Evolutionary conservation across 1,284 basidiomycete species (phyloP), one percentile per base, ranked within the genome.

Genomic region (Ustilago nuda): DNA sequence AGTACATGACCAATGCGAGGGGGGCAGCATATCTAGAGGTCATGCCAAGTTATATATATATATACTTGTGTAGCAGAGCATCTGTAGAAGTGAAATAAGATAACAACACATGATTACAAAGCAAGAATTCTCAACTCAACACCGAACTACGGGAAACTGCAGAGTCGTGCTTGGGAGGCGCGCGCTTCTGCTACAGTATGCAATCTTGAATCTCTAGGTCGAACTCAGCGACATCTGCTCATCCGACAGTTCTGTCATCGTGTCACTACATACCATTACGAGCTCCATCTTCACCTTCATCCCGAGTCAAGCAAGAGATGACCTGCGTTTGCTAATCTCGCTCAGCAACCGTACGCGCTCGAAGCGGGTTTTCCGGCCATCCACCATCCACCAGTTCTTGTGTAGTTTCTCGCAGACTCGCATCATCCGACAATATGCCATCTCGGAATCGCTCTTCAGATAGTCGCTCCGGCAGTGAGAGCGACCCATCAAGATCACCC

Each of bases 391-490:
- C 9, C 35, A 2, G n/a, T n/a, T 15, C n/a, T 19, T 19, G 8
- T 45, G 1, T 19, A 5, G 43, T 45, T 19, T 45, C 17, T 19
- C n/a, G 11, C 7, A 45, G n/a, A 19, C 19, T 19, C n/a, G 8
- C n/a, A 19, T 45, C 13, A 15, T 45, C 5, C 43, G n/a, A 45
- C 43, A 66, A 36, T 6, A 72, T 72, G 70, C 61, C 70, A 3
- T 72, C 70, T 19, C 56, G 57, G 2, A 54, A 67, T 7, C 53
- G 57, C 32, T 61, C 65, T 2, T 17, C 55, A 4, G 48, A 56
- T 17, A 64, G 57, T 30, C 48, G 54, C 46, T 61, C 53, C 4
- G 60, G 53, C 12, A 35, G 13, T 12, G 19, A 11, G 19, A 63
- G 56, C 30, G 30, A 8, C n/a, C 27, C 23, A 1, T 59, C 69